phyloP scores from a whole-genome alignment of 1,139 yeast genomes.

The Spencermartinsiella ligniputridi region DNA sequence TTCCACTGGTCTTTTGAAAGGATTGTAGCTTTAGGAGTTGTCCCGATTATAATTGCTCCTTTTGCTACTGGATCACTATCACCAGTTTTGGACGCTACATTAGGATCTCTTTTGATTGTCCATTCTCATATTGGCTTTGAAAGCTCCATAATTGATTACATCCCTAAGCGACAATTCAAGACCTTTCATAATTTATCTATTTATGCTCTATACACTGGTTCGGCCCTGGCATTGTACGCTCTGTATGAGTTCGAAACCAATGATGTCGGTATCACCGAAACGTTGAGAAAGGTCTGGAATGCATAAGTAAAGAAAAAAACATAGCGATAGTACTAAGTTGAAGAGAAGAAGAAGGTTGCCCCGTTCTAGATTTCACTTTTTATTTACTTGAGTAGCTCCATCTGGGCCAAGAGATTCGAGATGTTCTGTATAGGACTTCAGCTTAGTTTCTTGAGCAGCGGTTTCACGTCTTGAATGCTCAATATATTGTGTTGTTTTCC shows the following conservation, averaged over 20 bases:
- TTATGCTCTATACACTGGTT: slow-evolving; percentile 63
- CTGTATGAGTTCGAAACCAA: slow-evolving; percentile 77
- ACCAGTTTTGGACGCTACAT: slow-evolving; percentile 67
- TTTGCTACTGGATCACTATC: slow-evolving; percentile 57
- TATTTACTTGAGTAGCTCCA: background rate
- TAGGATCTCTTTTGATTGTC: slow-evolving; percentile 58
- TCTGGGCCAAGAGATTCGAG: background rate
- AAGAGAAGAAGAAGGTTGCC: no score
- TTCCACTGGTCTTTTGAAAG: slow-evolving; percentile 89
- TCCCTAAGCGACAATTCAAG: slow-evolving; percentile 81
- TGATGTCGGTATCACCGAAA: slow-evolving; percentile 52
- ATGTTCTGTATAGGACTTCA: background rate
- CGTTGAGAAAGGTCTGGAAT: slow-evolving; percentile 39
- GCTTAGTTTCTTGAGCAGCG: background rate
- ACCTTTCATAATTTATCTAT: slow-evolving; percentile 60
- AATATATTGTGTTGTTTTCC: background rate
- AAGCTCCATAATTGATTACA: slow-evolving; percentile 83
- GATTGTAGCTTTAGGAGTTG: slow-evolving; percentile 55
- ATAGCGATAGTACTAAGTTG: no score
- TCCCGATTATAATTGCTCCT: slow-evolving; percentile 75
- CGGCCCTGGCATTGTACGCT: slow-evolving; percentile 72
- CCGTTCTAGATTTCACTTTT: no score
- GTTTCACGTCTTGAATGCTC: background rate
- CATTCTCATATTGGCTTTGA: slow-evolving; percentile 82
- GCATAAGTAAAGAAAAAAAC: slow-evolving; percentile 35